Percentiles rank a stretch among this genome's conserved stretches.
phyloP scores from a whole-genome alignment of 1,139 yeast genomes.

The Yamadazyma oceani region DNA sequence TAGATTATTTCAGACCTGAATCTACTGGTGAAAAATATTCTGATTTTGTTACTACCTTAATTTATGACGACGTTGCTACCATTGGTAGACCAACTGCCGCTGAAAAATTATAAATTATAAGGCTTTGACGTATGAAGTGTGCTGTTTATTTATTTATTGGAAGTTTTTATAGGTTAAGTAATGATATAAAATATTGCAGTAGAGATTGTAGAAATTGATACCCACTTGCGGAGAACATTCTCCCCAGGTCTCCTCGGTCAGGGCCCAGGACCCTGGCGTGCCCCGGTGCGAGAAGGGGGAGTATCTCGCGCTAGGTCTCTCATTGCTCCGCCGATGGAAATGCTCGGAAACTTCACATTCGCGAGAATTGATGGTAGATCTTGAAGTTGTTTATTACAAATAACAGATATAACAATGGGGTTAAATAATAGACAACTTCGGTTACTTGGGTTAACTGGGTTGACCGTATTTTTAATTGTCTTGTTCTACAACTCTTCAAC shows the following conservation, averaged over 20 bases:
- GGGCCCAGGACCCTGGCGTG: too few relatives aligned
- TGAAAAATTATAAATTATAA: conserved; percentile 42
- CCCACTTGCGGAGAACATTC: too few relatives aligned
- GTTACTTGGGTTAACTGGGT: conserved; percentile 18
- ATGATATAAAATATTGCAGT: too few relatives aligned
- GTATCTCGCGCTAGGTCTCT: too few relatives aligned
- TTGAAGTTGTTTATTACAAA: not conserved
- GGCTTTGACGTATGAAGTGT: too few relatives aligned
- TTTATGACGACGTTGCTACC: conserved; percentile 69
- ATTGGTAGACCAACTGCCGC: conserved; percentile 47
- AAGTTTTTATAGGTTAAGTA: too few relatives aligned
- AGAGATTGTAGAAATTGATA: too few relatives aligned
- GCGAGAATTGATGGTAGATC: too few relatives aligned
- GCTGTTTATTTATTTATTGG: conserved; percentile 8
- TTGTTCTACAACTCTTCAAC: conserved; percentile 16
- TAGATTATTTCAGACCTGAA: conserved; percentile 64
- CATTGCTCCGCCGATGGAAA: too few relatives aligned
- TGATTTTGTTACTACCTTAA: conserved; percentile 70
- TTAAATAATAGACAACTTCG: conserved; percentile 18
- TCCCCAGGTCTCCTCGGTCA: too few relatives aligned
- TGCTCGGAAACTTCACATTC: too few relatives aligned
- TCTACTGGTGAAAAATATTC: conserved; percentile 66
- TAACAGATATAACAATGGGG: conserved; percentile 3
- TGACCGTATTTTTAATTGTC: conserved; percentile 17
- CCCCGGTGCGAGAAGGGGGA: too few relatives aligned